Evolutionary conservation across 2,329 filamentous ascomycete species (phyloP).

Genomic region (Phaeosphaeria sp.): DNA sequence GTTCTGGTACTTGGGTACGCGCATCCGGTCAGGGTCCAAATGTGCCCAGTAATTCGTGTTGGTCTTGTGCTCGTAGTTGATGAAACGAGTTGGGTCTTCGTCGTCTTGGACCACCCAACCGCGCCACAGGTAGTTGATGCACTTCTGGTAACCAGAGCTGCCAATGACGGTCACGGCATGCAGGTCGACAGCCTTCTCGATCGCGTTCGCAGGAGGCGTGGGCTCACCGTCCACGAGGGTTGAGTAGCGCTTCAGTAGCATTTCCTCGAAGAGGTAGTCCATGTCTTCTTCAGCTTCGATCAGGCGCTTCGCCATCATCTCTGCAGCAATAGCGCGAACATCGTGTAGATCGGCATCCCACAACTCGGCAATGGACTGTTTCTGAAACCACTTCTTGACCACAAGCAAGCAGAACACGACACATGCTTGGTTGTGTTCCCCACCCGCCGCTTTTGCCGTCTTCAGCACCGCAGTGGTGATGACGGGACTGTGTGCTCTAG

Average conservation of each 20-base stretch:
- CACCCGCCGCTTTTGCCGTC: conserved; percentile 83
- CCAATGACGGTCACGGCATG: conserved; percentile 90
- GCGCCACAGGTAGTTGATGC: conserved; percentile 88
- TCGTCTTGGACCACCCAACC: conserved; percentile 98
- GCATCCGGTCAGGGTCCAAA: conserved; percentile 93
- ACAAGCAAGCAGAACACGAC: conserved; percentile 85
- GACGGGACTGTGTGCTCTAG: conserved; percentile 80
- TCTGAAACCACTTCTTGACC: conserved; percentile 76
- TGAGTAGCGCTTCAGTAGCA: conserved; percentile 88
- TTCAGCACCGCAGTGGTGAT: conserved; percentile 81
- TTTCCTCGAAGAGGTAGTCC: conserved; percentile 76
- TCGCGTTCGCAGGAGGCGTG: conserved; percentile 80
- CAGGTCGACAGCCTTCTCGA: conserved; percentile 92
- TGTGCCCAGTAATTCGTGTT: conserved; percentile 80
- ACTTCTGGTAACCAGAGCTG: conserved; percentile 94
- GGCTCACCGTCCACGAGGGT: conserved; percentile 74
- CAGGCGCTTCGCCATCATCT: conserved; percentile 87
- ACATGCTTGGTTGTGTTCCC: conserved; percentile 74
- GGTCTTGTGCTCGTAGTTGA: conserved; percentile 84
- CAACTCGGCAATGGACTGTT: conserved; percentile 79
- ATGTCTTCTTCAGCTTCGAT: conserved; percentile 87
- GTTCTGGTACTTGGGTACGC: conserved; percentile 92
- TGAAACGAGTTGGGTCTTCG: conserved; percentile 84
- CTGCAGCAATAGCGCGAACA: conserved; percentile 80
- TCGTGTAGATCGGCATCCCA: conserved; percentile 90